Evolutionary conservation across 2,329 filamentous ascomycete genomes (phyloP).

Genomic region (Monilinia laxa): DNA sequence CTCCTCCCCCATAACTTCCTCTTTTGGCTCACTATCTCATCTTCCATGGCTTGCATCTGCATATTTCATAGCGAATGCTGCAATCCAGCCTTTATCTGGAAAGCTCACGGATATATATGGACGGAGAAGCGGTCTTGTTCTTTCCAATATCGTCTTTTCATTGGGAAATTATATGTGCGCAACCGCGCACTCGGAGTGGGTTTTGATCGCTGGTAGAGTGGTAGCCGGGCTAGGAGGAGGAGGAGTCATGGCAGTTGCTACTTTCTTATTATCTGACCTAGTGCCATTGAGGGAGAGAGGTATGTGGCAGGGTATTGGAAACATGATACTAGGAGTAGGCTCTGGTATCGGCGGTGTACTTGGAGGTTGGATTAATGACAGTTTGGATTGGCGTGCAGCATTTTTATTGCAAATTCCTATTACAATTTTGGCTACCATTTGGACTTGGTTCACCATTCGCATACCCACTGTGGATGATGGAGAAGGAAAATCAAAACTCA

Average conservation of each 20-base stretch:
- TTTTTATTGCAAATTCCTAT: constrained; percentile 18
- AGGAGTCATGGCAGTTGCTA: constrained; percentile 54
- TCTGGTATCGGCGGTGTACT: constrained; percentile 67
- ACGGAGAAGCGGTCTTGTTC: constrained; percentile 63
- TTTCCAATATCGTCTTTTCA: constrained; percentile 63
- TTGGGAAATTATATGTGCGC: constrained; percentile 64
- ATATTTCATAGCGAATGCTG: constrained; percentile 72
- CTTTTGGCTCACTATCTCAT: constrained; percentile 46
- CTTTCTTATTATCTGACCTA: constrained; percentile 38
- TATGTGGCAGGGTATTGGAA: constrained; percentile 71
- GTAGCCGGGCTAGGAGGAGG: constrained; percentile 61
- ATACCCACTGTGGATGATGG: constrained; percentile 14
- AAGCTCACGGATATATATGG: constrained; percentile 71
- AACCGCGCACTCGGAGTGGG: constrained; percentile 59
- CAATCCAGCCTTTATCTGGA: constrained; percentile 73
- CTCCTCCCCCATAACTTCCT: constrained; percentile 20
- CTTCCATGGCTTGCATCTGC: constrained; percentile 57
- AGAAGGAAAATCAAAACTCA: constrained; percentile 39
- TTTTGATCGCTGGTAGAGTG: constrained; percentile 63
- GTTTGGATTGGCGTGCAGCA: constrained; percentile 64
- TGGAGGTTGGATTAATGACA: constrained; percentile 68
- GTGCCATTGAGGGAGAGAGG: constrained; percentile 19
- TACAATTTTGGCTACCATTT: constrained; percentile 13
- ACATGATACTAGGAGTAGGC: constrained; percentile 71
- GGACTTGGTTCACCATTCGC: constrained; percentile 14